phyloP scores from a whole-genome alignment of 441 rosid genomes.

The Gossypium laxum region DNA sequence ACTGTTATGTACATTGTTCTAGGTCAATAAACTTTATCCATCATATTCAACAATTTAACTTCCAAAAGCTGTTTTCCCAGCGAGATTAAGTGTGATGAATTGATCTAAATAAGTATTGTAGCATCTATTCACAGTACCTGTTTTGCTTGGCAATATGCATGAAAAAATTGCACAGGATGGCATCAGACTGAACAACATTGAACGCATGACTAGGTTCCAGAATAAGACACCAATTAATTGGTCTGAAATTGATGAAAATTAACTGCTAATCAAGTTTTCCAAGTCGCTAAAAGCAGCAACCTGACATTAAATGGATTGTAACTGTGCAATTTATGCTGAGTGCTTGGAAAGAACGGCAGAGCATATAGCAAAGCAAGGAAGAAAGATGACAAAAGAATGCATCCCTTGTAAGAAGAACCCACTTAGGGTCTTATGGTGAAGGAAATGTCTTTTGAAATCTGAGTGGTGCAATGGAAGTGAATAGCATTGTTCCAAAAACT shows the following conservation, averaged over 20 bases:
- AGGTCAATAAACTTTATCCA: background rate
- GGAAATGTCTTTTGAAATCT: background rate
- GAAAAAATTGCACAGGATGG: background rate
- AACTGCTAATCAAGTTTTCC: background rate
- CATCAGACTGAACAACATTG: background rate
- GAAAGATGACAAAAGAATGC: background rate
- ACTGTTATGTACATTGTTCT: background rate
- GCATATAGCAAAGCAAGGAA: slow-evolving; percentile 3
- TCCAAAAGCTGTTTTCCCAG: background rate
- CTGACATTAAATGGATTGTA: background rate
- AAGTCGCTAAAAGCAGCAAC: background rate
- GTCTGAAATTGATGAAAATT: background rate
- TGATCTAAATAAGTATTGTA: background rate
- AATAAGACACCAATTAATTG: background rate
- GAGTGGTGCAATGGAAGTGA: background rate
- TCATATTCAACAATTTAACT: slow-evolving; percentile 1
- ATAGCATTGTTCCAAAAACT: background rate
- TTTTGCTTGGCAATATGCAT: slow-evolving; percentile 6
- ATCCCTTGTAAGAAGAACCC: background rate
- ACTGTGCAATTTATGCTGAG: background rate
- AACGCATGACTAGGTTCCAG: slow-evolving; percentile 7
- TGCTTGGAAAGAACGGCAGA: background rate
- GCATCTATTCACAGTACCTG: background rate
- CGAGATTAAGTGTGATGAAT: background rate
- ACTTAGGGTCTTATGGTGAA: background rate